Percentiles rank a stretch among this genome's conserved stretches.
Conservation (phyloP, 257 asterid species). For the Gentiana macrophylla region DNA sequence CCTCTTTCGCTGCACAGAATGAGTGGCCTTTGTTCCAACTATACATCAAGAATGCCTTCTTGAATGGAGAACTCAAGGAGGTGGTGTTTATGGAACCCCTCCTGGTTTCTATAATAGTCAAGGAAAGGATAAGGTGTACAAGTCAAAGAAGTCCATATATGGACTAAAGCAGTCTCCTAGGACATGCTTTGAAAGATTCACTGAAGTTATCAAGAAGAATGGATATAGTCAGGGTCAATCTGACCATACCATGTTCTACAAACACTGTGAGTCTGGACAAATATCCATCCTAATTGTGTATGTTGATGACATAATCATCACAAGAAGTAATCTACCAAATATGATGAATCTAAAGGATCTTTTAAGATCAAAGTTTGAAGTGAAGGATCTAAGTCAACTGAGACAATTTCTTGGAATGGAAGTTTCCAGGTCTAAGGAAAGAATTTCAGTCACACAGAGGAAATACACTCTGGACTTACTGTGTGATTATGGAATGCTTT, state of each 20-base stretch:
- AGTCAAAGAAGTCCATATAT: neutral
- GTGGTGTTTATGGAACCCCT: no score
- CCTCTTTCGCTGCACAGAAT: no score
- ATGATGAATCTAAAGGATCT: no score
- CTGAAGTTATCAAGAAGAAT: neutral
- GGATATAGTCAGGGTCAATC: neutral
- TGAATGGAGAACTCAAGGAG: no score
- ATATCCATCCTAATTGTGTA: neutral
- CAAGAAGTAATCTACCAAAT: neutral
- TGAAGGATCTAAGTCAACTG: no score
- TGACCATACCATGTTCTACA: neutral
- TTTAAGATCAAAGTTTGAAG: no score
- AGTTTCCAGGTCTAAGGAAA: neutral
- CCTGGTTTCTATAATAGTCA: no score
- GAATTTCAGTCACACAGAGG: neutral
- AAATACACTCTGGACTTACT: conserved; percentile 1
- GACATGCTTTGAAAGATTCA: neutral
- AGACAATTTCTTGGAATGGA: neutral
- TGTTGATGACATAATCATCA: conserved; percentile 1
- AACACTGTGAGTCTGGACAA: neutral
- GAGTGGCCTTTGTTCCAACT: no score
- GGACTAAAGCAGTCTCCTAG: neutral
- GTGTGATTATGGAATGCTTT: neutral
- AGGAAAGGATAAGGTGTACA: no score
- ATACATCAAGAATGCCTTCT: no score